phyloP scores from a whole-genome alignment of 2,329 filamentous ascomycete genomes.

The Hypoxylon sp. region DNA sequence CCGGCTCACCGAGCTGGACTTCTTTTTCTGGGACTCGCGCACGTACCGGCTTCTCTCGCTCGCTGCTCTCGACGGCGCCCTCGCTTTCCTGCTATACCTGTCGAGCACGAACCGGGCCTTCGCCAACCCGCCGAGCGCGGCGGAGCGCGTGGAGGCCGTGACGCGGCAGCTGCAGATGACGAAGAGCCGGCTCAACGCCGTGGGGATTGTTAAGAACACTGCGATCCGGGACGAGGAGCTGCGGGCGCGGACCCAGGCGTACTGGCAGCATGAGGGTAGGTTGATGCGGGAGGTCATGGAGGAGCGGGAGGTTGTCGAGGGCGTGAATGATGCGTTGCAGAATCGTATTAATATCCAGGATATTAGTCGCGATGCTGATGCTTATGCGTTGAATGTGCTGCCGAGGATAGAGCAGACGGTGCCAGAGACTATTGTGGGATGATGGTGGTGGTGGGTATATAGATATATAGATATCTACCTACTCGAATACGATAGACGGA shows the following conservation, averaged over 20 bases:
- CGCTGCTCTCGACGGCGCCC: conserved; percentile 72
- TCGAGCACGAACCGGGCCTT: conserved; percentile 86
- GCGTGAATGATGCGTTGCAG: conserved; percentile 76
- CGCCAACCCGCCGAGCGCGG: conserved; percentile 70
- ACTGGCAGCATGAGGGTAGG: conserved; percentile 85
- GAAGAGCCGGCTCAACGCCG: conserved; percentile 77
- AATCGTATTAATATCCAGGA: conserved; percentile 74
- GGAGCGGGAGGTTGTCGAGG: conserved; percentile 80
- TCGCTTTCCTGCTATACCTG: conserved; percentile 80
- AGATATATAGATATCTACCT: not conserved
- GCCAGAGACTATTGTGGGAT: conserved; percentile 37
- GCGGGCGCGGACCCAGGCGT: conserved; percentile 75
- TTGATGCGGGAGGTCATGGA: conserved; percentile 83
- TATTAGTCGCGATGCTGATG: conserved; percentile 75
- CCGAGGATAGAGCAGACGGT: conserved; percentile 54
- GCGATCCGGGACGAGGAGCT: conserved; percentile 80
- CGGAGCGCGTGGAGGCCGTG: conserved; percentile 75
- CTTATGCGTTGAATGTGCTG: conserved; percentile 67
- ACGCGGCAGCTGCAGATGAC: conserved; percentile 71
- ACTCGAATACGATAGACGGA: not conserved
- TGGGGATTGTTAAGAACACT: conserved; percentile 85
- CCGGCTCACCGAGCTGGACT: conserved; percentile 74
- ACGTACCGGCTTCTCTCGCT: conserved; percentile 75
- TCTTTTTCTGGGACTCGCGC: conserved; percentile 79
- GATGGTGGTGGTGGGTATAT: not conserved